These are phyloP conservation scores for Calcarisporium arbuscula DNA, from an alignment of 2,329 filamentous ascomycete species.

Conservation along the genomic window DNA sequence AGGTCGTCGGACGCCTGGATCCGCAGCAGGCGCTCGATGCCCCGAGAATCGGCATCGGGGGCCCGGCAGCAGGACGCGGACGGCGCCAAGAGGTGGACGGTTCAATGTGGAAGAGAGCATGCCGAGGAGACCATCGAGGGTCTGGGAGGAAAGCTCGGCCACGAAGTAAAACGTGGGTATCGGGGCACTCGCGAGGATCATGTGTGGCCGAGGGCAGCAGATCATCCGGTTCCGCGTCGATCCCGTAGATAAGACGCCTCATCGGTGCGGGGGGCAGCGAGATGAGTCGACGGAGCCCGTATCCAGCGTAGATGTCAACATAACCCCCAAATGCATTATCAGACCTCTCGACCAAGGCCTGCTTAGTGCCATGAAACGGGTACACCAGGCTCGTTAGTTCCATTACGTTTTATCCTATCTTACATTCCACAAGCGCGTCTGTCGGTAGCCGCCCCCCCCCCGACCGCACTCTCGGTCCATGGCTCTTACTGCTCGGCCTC, in stretches of 20 bases:
- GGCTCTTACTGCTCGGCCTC: slow-evolving; percentile 27
- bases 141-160: slow-evolving; percentile 63
- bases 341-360: no score
- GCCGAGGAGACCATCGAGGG: slow-evolving; percentile 58
- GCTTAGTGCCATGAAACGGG: no score
- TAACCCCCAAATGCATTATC: no score
- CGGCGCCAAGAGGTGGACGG: slow-evolving; percentile 52
- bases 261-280: slow-evolving; percentile 92
- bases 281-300: slow-evolving; percentile 72
- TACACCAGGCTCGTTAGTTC: no score
- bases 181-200: slow-evolving; percentile 53
- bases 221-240: slow-evolving; percentile 75
- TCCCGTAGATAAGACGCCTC: slow-evolving; percentile 54
- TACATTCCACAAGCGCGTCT: no score
- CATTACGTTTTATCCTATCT: no score
- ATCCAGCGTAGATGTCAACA: slow-evolving; percentile 39
- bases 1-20: slow-evolving; percentile 72
- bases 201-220: slow-evolving; percentile 86
- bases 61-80: slow-evolving; percentile 60
- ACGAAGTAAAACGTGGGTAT: slow-evolving; percentile 66
- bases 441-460: no score
- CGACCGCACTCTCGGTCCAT: no score
- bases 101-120: slow-evolving; percentile 85
- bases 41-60: slow-evolving; percentile 82
- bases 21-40: slow-evolving; percentile 88